A percentile compares a stretch with the other conserved stretches of the same genome.
Evolutionary conservation across 148 eudicot genomes (phyloP).

Genomic region (Rhododendron vialii): DNA sequence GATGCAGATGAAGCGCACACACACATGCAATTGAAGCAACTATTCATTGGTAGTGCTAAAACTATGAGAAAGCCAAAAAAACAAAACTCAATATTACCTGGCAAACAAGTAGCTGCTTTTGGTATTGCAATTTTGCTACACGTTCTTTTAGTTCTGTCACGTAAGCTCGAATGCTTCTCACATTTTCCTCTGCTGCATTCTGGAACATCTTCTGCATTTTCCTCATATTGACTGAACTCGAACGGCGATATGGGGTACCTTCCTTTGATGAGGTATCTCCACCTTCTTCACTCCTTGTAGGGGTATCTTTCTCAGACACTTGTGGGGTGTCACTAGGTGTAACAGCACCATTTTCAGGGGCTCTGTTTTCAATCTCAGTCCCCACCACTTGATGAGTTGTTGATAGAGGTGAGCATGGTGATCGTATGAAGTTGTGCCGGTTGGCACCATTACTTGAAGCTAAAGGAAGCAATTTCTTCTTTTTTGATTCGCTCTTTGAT

Average conservation of each 20-base stretch:
- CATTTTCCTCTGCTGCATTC: slow-evolving; percentile 93
- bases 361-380: slow-evolving; percentile 60
- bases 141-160: slow-evolving; percentile 93
- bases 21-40: background rate
- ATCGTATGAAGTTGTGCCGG: slow-evolving; percentile 49
- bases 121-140: slow-evolving; percentile 86
- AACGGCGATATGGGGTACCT: slow-evolving; percentile 66
- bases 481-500: slow-evolving; percentile 54
- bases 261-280: slow-evolving; percentile 77
- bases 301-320: slow-evolving; percentile 57
- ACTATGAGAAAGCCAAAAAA: background rate
- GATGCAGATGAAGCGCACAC: background rate
- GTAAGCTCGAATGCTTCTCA: slow-evolving; percentile 76
- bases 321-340: slow-evolving; percentile 33
- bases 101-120: slow-evolving; percentile 87
- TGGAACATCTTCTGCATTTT: slow-evolving; percentile 95
- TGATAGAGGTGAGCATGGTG: slow-evolving; percentile 80
- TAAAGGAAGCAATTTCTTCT: slow-evolving; percentile 72
- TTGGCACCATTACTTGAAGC: slow-evolving; percentile 60
- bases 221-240: slow-evolving; percentile 91
- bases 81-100: slow-evolving; percentile 41
- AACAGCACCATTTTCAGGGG: slow-evolving; percentile 39
- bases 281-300: slow-evolving; percentile 56
- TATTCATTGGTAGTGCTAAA: background rate
- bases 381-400: slow-evolving; percentile 64